Conservation (phyloP, 2,329 filamentous ascomycete genomes). For the Xylaria sp. region DNA sequence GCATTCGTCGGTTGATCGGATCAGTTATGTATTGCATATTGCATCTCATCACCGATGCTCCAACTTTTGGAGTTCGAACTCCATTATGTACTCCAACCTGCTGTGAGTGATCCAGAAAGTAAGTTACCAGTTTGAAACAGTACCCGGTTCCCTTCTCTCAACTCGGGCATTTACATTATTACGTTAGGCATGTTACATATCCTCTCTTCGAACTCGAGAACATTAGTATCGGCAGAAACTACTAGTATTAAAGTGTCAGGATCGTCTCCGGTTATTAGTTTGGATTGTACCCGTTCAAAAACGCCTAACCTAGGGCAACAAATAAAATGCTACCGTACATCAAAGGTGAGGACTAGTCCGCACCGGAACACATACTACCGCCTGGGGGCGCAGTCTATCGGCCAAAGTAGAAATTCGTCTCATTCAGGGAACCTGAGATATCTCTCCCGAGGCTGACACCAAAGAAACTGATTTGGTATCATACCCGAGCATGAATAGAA, state of each 20-base stretch:
- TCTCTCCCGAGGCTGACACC: conserved; percentile 31
- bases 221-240: neutral
- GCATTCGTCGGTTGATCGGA: conserved; percentile 6
- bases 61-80: neutral
- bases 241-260: neutral
- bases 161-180: neutral
- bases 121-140: neutral
- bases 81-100: neutral
- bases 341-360: neutral
- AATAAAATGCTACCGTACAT: neutral
- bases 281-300: neutral
- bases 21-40: neutral
- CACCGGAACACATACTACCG: neutral
- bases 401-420: conserved; percentile 25
- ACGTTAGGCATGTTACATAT: neutral
- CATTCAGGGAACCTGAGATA: conserved; percentile 31
- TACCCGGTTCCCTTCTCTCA: neutral
- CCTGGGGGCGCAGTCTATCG: neutral
- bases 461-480: conserved; percentile 26
- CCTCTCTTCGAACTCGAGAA: neutral
- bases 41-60: neutral
- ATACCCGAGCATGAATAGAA: conserved; percentile 27
- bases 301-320: neutral
- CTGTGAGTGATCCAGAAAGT: neutral
- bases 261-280: neutral